These are phyloP conservation scores for Cetraspora pellucida DNA, from an alignment of 192 early-diverging fungal species.

Conservation along the genomic window DNA sequence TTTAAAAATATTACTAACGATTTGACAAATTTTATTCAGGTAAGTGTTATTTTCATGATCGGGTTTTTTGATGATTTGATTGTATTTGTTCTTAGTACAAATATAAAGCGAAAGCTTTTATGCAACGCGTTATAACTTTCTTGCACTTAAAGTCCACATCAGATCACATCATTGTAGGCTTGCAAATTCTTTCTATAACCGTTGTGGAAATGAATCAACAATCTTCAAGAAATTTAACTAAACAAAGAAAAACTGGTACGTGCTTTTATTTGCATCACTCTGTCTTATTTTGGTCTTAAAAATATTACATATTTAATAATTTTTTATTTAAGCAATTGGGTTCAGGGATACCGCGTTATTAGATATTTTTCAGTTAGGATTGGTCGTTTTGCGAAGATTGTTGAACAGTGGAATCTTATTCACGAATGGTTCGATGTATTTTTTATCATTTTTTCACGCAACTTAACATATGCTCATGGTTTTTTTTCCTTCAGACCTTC, in stretches of 20 bases:
- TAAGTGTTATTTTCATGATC: constrained; percentile 33
- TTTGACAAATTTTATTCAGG: constrained; percentile 61
- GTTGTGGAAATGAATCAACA: constrained; percentile 76
- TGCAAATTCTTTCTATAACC: constrained; percentile 67
- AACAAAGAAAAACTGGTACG: constrained; percentile 75
- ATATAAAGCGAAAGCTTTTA: background rate
- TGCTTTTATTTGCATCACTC: background rate
- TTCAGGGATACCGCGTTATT: constrained; percentile 65
- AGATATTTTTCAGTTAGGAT: constrained; percentile 55
- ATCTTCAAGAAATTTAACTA: constrained; percentile 59
- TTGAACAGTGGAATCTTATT: constrained; percentile 43
- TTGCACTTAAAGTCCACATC: constrained; percentile 46
- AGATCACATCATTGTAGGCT: constrained; percentile 62
- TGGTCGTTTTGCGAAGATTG: constrained; percentile 42
- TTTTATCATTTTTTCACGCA: background rate
- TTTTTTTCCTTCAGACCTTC: background rate
- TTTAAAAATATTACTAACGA: constrained; percentile 59
- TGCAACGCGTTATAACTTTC: background rate
- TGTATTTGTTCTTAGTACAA: background rate
- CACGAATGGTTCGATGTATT: constrained; percentile 39
- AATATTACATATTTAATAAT: background rate
- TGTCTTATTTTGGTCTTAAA: background rate
- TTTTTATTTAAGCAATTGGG: constrained; percentile 44
- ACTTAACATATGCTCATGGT: background rate
- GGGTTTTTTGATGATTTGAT: background rate